Evolutionary conservation across 2,329 filamentous ascomycete species (phyloP).

Genomic region (Chalara sp.): DNA sequence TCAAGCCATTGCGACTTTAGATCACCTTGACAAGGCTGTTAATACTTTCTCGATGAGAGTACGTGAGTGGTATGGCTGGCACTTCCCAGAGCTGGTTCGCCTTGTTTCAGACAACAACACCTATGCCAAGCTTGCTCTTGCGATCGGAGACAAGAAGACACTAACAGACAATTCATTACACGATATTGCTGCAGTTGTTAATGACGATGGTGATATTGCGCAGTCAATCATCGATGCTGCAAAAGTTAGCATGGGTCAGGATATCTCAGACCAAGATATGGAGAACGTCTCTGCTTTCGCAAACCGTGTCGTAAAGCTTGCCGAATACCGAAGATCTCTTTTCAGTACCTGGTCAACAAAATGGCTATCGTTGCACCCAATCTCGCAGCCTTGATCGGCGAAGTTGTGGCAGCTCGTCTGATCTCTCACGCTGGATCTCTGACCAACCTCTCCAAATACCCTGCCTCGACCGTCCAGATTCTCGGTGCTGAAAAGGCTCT

Average conservation of each 20-base stretch:
- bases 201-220: slow-evolving; percentile 86
- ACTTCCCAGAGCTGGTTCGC: slow-evolving; percentile 92
- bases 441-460: slow-evolving; percentile 94
- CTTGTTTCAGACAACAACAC: slow-evolving; percentile 92
- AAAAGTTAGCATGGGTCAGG: slow-evolving; percentile 93
- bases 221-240: slow-evolving; percentile 89
- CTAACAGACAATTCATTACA: slow-evolving; percentile 78
- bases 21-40: slow-evolving; percentile 94
- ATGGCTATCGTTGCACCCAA: slow-evolving; percentile 94
- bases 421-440: slow-evolving; percentile 96
- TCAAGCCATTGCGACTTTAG: slow-evolving; percentile 89
- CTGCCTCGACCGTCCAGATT: slow-evolving; percentile 96
- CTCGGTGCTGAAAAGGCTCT: slow-evolving; percentile 97
- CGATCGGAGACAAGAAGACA: slow-evolving; percentile 85
- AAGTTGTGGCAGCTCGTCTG: slow-evolving; percentile 87
- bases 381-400: slow-evolving; percentile 84
- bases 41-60: slow-evolving; percentile 97
- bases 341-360: slow-evolving; percentile 85
- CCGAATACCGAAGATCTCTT: slow-evolving; percentile 78
- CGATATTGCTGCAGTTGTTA: slow-evolving; percentile 79
- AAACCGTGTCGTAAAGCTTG: slow-evolving; percentile 74
- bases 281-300: slow-evolving; percentile 85
- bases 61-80: slow-evolving; percentile 96
- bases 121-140: slow-evolving; percentile 80
- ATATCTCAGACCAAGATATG: slow-evolving; percentile 80